Conservation (phyloP, 2,329 filamentous ascomycete species). For the Fusarium multiceps region DNA sequence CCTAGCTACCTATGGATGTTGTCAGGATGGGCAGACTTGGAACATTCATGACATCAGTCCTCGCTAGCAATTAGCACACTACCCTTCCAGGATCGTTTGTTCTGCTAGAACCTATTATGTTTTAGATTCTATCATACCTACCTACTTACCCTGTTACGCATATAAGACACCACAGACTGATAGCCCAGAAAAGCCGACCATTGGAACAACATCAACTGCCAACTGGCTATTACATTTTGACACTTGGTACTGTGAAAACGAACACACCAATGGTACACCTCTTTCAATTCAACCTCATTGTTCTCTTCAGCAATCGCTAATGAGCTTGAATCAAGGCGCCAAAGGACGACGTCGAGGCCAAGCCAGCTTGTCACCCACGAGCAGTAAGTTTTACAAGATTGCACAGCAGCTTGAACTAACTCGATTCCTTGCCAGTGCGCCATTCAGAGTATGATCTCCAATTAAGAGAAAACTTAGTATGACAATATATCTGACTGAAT, state of each 20-base stretch:
- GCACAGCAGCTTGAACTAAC: not conserved
- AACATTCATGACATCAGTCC: conserved; percentile 31
- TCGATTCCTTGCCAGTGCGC: conserved; percentile 72
- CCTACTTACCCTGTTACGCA: not conserved
- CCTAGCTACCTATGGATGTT: not conserved
- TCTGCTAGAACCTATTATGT: not conserved
- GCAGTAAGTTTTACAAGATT: conserved; percentile 68
- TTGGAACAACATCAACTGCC: not conserved
- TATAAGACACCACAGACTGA: not conserved
- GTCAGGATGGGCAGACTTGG: not conserved
- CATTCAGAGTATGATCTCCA: conserved; percentile 76
- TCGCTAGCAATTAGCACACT: not conserved
- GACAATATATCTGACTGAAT: conserved; percentile 5
- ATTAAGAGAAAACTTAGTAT: not conserved
- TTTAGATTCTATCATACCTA: not conserved
- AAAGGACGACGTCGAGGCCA: conserved; percentile 76
- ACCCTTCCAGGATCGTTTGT: not conserved
- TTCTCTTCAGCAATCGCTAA: conserved; percentile 10
- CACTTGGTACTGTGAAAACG: not conserved
- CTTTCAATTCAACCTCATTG: too few relatives aligned
- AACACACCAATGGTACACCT: conserved; percentile 20
- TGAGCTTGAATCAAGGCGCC: conserved; percentile 48
- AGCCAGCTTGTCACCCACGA: conserved; percentile 86
- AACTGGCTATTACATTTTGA: not conserved
- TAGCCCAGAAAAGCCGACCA: not conserved